A percentile compares a stretch with the other conserved stretches of the same genome.
Conservation (phyloP, 352 stramenopile genomes). For the Phytophthora nicotianae region DNA sequence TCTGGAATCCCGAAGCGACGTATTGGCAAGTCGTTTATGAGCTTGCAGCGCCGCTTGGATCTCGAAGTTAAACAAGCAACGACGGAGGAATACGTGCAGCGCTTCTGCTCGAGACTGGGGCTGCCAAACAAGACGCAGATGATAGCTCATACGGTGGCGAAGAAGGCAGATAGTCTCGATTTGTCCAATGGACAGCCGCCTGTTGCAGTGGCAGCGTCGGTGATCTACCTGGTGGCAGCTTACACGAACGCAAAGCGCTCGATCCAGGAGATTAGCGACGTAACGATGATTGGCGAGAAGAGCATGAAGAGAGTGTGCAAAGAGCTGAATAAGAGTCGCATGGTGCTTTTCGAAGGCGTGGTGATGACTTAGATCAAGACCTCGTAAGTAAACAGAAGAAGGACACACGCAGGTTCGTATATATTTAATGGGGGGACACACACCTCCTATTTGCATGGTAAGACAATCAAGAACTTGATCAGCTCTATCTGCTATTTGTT, state of each 20-base stretch:
- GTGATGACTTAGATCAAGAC: slow-evolving; percentile 51
- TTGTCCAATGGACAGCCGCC: slow-evolving; percentile 74
- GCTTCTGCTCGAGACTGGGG: slow-evolving; percentile 76
- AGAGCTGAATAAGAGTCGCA: slow-evolving; percentile 84
- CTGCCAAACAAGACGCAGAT: slow-evolving; percentile 79
- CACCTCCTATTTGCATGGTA: slow-evolving; percentile 52
- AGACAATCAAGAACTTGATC: slow-evolving; percentile 43
- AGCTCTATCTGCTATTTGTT: slow-evolving; percentile 12
- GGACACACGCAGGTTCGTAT: slow-evolving; percentile 50
- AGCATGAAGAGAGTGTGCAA: slow-evolving; percentile 88
- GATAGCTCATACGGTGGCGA: slow-evolving; percentile 76
- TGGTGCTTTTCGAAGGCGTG: slow-evolving; percentile 80
- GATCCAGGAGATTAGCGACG: slow-evolving; percentile 81
- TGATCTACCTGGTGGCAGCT: slow-evolving; percentile 84
- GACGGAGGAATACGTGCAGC: slow-evolving; percentile 78
- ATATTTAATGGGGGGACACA: slow-evolving; percentile 53
- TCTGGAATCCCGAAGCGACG: slow-evolving; percentile 73
- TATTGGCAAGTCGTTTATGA: slow-evolving; percentile 85
- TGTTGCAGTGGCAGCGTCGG: slow-evolving; percentile 71
- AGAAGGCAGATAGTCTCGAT: slow-evolving; percentile 72
- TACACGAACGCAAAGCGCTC: slow-evolving; percentile 85
- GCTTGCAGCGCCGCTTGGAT: slow-evolving; percentile 51
- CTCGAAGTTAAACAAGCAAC: slow-evolving; percentile 73
- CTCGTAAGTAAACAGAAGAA: slow-evolving; percentile 39
- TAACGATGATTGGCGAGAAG: slow-evolving; percentile 83